Conservation (phyloP, 179 eudicot genomes). For the Silene coronaria region DNA sequence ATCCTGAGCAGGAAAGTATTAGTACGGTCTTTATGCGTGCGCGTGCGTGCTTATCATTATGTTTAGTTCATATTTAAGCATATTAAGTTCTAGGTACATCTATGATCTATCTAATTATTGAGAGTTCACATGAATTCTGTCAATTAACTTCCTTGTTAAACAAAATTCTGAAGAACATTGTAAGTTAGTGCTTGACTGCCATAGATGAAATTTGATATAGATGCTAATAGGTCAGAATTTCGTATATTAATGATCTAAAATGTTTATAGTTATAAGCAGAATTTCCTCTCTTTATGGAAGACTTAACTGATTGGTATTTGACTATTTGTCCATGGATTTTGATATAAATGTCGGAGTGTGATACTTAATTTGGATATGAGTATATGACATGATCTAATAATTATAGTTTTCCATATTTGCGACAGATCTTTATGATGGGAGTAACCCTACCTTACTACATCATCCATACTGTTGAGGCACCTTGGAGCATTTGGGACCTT, state of each 20-base stretch:
- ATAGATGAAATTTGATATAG: not conserved
- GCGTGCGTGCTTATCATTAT: no score
- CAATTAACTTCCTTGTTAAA: no score
- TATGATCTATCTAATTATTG: no score
- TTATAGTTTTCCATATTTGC: not conserved
- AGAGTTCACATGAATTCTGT: no score
- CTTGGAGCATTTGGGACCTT: constrained; percentile 56
- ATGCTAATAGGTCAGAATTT: not conserved
- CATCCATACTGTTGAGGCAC: constrained; percentile 55
- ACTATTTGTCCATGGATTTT: no score
- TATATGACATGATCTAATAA: not conserved
- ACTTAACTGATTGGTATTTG: not conserved
- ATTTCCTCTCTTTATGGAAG: not conserved
- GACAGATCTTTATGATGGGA: constrained; percentile 69
- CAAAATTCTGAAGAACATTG: no score
- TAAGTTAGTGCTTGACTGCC: no score
- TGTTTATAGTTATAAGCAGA: not conserved
- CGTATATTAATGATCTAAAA: not conserved
- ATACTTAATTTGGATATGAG: not conserved
- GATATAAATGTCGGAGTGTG: not conserved
- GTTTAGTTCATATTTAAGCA: no score
- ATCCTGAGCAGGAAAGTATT: no score
- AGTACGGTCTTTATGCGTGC: no score
- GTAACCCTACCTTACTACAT: constrained; percentile 65
- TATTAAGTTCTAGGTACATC: no score